Conservation (phyloP, 116 monocot genomes). For the Dioscorea cayenensis region DNA sequence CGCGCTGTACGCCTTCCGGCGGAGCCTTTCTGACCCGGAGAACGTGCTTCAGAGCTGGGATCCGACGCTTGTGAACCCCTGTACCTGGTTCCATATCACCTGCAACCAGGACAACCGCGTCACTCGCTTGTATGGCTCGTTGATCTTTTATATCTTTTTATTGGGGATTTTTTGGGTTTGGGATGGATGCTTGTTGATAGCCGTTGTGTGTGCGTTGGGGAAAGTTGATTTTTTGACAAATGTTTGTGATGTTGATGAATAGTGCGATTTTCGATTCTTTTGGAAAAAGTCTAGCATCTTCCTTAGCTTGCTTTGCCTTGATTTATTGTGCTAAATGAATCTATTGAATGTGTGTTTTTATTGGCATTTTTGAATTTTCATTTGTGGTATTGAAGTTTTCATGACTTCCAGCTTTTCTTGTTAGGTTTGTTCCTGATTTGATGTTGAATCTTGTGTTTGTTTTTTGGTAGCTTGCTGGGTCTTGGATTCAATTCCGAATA, state of each 20-base stretch:
- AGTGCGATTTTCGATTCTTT: no score
- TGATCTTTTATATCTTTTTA: neutral
- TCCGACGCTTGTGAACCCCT: constrained; percentile 91
- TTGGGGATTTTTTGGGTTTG: neutral
- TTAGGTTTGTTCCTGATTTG: neutral
- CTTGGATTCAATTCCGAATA: no score
- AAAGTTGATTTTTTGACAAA: no score
- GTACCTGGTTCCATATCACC: constrained; percentile 97
- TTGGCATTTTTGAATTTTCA: neutral
- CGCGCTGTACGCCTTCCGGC: constrained; percentile 75
- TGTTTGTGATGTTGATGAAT: no score
- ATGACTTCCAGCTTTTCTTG: neutral
- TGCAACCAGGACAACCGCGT: constrained; percentile 90
- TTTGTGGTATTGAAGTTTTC: neutral
- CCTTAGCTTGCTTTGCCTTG: no score
- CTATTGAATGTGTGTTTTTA: neutral
- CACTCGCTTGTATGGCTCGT: constrained; percentile 55
- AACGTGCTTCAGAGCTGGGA: constrained; percentile 94
- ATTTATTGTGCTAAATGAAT: neutral
- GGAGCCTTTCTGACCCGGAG: constrained; percentile 71
- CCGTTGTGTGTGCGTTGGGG: no score
- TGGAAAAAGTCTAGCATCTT: no score
- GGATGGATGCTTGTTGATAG: neutral
- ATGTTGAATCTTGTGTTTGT: neutral
- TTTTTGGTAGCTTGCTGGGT: neutral